Conservation (phyloP, 179 eudicot genomes). For the Spergularia azorica region DNA sequence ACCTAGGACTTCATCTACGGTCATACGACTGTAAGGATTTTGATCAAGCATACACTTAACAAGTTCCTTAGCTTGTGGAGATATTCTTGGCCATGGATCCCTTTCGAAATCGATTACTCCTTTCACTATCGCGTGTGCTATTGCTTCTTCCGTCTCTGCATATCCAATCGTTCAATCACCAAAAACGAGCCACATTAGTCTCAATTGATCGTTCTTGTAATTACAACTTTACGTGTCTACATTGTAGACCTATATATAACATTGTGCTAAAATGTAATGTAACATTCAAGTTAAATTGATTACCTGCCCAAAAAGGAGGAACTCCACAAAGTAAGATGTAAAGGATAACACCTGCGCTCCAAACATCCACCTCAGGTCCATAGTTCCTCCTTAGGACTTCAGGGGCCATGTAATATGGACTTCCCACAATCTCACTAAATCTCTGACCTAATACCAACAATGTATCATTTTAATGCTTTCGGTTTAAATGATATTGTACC, state of each 20-base stretch:
- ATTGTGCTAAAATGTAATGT: too few species aligned
- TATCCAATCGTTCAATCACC: background rate
- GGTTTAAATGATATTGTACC: too few species aligned
- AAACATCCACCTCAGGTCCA: conserved; percentile 73
- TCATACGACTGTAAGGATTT: conserved; percentile 63
- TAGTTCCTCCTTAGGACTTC: conserved; percentile 77
- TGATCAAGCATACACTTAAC: conserved; percentile 77
- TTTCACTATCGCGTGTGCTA: conserved; percentile 86
- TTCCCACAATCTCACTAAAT: conserved; percentile 81
- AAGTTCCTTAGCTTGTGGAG: conserved; percentile 78
- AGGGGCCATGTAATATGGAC: conserved; percentile 94
- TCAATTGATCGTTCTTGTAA: too few species aligned
- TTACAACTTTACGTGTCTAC: too few species aligned
- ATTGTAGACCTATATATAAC: too few species aligned
- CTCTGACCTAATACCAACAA: conserved; percentile 45
- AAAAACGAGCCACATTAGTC: background rate
- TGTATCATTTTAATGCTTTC: conserved; percentile 33
- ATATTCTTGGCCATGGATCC: conserved; percentile 91
- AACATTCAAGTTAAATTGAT: background rate
- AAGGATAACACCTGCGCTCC: conserved; percentile 76
- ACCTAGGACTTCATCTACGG: conserved; percentile 82
- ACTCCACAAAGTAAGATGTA: conserved; percentile 81
- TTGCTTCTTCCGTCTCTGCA: conserved; percentile 85
- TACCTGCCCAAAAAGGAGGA: conserved; percentile 97
- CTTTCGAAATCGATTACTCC: conserved; percentile 72